phyloP scores from a whole-genome alignment of 164 flowering plant genomes.

The Nymphaea thermarum region DNA sequence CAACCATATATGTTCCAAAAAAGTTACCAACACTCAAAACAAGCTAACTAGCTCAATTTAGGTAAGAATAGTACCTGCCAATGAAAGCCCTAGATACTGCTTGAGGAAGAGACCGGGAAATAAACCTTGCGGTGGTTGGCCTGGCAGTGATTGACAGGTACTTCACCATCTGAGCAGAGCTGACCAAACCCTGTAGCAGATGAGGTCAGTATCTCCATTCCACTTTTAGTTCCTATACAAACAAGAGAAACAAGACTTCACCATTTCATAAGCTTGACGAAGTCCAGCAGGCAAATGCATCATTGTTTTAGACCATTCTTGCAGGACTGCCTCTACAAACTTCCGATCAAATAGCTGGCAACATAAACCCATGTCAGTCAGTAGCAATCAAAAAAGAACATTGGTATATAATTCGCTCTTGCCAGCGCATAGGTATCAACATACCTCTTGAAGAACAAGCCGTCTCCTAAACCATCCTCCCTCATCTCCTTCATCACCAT shows the following conservation, averaged over 20 bases:
- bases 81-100: slow-evolving; percentile 83
- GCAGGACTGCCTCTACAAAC: slow-evolving; percentile 84
- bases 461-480: slow-evolving; percentile 84
- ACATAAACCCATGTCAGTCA: slow-evolving; percentile 7
- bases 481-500: slow-evolving; percentile 93
- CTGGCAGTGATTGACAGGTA: slow-evolving; percentile 77
- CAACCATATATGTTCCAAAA: no score
- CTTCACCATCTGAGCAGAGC: slow-evolving; percentile 90
- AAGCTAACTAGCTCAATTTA: no score
- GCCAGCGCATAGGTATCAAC: background rate
- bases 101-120: slow-evolving; percentile 75
- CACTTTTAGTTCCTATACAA: background rate
- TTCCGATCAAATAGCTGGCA: slow-evolving; percentile 80
- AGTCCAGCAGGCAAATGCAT: slow-evolving; percentile 95
- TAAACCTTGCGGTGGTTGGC: slow-evolving; percentile 70
- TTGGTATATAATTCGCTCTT: background rate
- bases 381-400: background rate
- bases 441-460: slow-evolving; percentile 71
- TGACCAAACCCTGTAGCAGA: slow-evolving; percentile 69
- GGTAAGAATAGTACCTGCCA: slow-evolving; percentile 57
- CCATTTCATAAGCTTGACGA: slow-evolving; percentile 98
- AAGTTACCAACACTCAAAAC: no score
- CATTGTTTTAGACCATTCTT: slow-evolving; percentile 96
- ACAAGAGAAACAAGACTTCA: slow-evolving; percentile 10
- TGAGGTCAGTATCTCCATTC: background rate